Evolutionary conservation across 106 monocot genomes (phyloP), one percentile per base, ranked within the genome.

Genomic region (Dioscorea dumetorum): DNA sequence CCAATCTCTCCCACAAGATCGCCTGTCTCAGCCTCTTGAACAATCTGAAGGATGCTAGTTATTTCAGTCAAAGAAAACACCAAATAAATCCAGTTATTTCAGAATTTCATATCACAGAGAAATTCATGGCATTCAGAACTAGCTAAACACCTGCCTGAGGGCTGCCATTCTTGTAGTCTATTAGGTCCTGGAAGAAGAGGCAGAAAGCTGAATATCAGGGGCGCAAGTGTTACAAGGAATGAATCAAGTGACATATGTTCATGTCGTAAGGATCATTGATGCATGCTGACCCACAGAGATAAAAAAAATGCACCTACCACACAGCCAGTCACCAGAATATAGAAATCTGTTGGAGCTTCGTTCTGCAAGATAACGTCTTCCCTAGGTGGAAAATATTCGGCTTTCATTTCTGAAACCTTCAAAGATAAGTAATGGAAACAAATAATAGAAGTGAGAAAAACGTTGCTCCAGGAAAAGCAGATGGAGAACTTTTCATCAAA

Each of bases 341-440:
- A 77, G 22, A 77, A 69, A 22, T 71, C 77, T 6, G 71, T 33
- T 17, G 77, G 60, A 18, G 71, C 77, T 65, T 71, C 77, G 34
- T 77, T 77, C 52, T 77, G 78, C 67, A 78, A 60, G 58, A 78
- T 72, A 14, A 78, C 60, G 23, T 78, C 78, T 61, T 78, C 78
- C 49, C 31, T 51, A 4, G 78, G 78, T 17, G 78, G 72, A 57
- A 72, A 78, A 57, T 78, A 78, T 19, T 78, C 78, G n/a, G 78
- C 78, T 24, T 65, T 64, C 71, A 78, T 78, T 34, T 72, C 78
- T 12, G 72, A 31, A 17, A 78, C 78, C 78, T 78, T 63, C 67
- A 60, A 13, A 41, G 15, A 62, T 56, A 19, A 18, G 4, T 14
- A 56, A 0, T 19, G 4, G 19, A 19, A 56, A 56, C 16, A 56